These are phyloP conservation scores for Cladorrhinum sp. DNA, from an alignment of 2,329 filamentous ascomycete species.

Conservation along the genomic window DNA sequence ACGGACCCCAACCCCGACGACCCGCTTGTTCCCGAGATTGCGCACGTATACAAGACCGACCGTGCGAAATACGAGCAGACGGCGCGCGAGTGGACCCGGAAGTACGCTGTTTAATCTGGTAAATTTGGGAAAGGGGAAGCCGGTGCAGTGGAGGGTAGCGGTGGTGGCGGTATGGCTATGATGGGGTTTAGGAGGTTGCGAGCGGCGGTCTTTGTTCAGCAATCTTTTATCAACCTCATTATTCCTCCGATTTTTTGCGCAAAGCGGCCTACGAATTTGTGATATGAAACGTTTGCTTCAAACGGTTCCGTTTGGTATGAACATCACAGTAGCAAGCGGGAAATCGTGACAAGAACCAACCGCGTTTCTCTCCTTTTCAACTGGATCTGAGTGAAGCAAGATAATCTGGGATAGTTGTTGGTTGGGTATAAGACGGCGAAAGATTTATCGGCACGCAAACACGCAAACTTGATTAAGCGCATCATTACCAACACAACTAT, in stretches of 20 bases:
- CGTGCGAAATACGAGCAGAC: conserved; percentile 93
- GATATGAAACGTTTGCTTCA: background rate
- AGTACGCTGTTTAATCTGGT: conserved; percentile 80
- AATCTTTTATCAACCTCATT: background rate
- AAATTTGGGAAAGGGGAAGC: background rate
- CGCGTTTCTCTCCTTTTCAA: background rate
- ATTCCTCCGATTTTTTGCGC: background rate
- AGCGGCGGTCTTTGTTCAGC: background rate
- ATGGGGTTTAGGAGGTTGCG: background rate
- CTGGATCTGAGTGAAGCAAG: background rate
- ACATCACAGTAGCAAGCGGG: background rate
- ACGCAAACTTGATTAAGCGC: background rate
- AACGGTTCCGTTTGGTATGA: background rate
- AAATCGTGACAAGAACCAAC: background rate
- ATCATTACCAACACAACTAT: background rate
- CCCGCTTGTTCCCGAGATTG: conserved; percentile 96
- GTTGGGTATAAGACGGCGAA: background rate
- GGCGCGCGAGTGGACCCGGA: conserved; percentile 96
- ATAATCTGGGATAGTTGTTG: background rate
- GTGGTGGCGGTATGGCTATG: background rate
- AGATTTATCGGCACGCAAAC: background rate
- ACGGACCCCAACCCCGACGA: conserved; percentile 99
- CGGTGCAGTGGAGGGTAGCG: conserved; percentile 7
- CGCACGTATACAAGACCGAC: conserved; percentile 99
- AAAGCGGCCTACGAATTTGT: background rate